Base-by-base conservation (phyloP, 345 rosid species). In the Ceriops zippeliana region DNA sequence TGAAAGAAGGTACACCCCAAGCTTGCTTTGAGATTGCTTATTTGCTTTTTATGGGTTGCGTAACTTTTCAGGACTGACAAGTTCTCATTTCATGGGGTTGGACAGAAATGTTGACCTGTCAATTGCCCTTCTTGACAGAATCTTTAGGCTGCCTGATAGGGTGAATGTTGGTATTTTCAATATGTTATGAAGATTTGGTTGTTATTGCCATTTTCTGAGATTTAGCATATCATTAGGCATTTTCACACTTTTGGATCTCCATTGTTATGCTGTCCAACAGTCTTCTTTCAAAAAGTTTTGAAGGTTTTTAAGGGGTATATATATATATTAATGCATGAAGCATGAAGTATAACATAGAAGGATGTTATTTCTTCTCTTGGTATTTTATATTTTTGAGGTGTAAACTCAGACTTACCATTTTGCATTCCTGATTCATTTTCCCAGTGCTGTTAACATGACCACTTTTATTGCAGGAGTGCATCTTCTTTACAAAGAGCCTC, bases 1-100 rank as follows among this genome's bases (percentile, higher is more conserved):
- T 76, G 96, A 95, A 83, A 87, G 83, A 80, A 87, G 97, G 99
- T 89, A 84, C 52, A 58, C 69, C 38, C 5, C 16, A 5, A 67
- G 21, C 61, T 28, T 15, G 27, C 69, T 70, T 60, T 1, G 46
- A 30, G 51, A 32, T 38, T 11, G 21, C 51, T 51, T n/a, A 15
- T 34, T 67, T 22, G 7, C 27, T 66, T 67, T 19, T 74, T 27
- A 54, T 9, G 26, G 24, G 28, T 24, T 20, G 49, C 49, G 13
- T 15, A 42, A 42, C 49, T 35, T 34, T 52, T 32, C 49, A 31
- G 35, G 58, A 32, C 27, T 5, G 58, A 42, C 47, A 34, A 16
- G 53, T 28, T 17, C 32, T 47, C 57, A 42, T 42, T 42, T 17
- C 17, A 4, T 6, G 21, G 58, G 31, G 47, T 28, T 62, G 61